A percentile compares a stretch with the other conserved stretches of the same genome.
Evolutionary conservation across 1,284 basidiomycete genomes (phyloP).

Genomic region (Somion occarium): DNA sequence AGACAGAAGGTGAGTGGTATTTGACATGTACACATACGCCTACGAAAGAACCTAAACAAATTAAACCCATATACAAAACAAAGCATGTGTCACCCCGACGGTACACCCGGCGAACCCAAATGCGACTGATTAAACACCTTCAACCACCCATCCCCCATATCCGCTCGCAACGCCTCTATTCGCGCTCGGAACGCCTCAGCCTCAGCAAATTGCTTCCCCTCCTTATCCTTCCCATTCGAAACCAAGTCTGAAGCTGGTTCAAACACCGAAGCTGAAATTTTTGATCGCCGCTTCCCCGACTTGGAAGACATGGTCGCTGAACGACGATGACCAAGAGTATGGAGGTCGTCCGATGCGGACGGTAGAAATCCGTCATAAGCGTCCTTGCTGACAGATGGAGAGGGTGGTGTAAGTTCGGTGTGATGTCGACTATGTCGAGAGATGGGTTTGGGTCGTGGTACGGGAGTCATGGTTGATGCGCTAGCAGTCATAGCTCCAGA

Average conservation of each 20-base stretch:
- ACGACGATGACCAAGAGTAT: constrained; percentile 16
- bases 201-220: constrained; percentile 36
- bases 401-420: constrained; percentile 37
- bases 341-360: constrained; percentile 5
- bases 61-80: no score
- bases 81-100: no score
- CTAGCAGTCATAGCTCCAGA: constrained; percentile 1
- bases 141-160: constrained; percentile 85
- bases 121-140: constrained; percentile 75
- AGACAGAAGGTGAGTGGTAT: no score
- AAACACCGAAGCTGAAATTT: constrained; percentile 55
- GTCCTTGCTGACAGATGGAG: not conserved
- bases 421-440: constrained; percentile 38
- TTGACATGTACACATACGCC: no score
- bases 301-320: constrained; percentile 27
- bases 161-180: constrained; percentile 77
- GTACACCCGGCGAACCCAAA: constrained; percentile 23
- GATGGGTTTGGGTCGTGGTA: constrained; percentile 16
- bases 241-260: constrained; percentile 39
- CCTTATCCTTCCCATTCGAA: constrained; percentile 24
- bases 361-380: constrained; percentile 8
- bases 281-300: constrained; percentile 43
- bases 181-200: constrained; percentile 69
- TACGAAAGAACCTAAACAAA: no score
- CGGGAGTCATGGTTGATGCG: not conserved